Evolutionary conservation across 257 asterid genomes (phyloP), one percentile per base, ranked within the genome.

Genomic region (Nyctanthes arbortristis): DNA sequence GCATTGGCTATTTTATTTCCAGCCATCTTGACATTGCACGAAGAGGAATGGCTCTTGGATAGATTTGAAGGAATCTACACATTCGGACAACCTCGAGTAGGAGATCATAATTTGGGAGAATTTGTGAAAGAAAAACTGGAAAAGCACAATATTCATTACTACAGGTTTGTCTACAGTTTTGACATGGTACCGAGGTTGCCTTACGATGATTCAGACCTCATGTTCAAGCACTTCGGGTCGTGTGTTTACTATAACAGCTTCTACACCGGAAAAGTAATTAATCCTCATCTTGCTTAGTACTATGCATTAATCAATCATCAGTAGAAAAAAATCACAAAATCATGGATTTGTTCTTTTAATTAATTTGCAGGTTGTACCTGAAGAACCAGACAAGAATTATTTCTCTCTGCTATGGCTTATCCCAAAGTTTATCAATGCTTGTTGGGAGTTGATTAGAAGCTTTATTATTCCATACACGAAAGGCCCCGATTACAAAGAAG

Each of bases 221-320:
- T 87, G 94, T 87, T 77, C 80, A 82, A 79, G 83, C 94, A 87
- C 59, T 83, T 84, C 11, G 94, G 90, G 61, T 71, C 79, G 0
- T 84, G 94, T 66, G 11, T 87, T 5, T 87, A 82, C 71, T 74
- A 61, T 35, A 78, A 87, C 68, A 77, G 89, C 83, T 63, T 66
- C 75, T 87, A 87, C 49, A 2, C 66, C 16, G 82, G 82, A 31
- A 66, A 67, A 65, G 81, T 82, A 66, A 24, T 62, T 11, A 9
- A 4, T 57, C 18, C 30, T 18, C 10, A n/a, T 28, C 18, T 2
- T 24, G 1, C 25, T 64, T 1, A 7, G 0, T 20, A 25, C 0
- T 3, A 33, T 34, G 22, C 14, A 64, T 11, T 18, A 25, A 45
- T n/a, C n/a, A n/a, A n/a, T n/a, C n/a, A n/a, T n/a, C n/a, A n/a